phyloP scores from a whole-genome alignment of 2,329 filamentous ascomycete genomes.

The Fusarium buxicola region DNA sequence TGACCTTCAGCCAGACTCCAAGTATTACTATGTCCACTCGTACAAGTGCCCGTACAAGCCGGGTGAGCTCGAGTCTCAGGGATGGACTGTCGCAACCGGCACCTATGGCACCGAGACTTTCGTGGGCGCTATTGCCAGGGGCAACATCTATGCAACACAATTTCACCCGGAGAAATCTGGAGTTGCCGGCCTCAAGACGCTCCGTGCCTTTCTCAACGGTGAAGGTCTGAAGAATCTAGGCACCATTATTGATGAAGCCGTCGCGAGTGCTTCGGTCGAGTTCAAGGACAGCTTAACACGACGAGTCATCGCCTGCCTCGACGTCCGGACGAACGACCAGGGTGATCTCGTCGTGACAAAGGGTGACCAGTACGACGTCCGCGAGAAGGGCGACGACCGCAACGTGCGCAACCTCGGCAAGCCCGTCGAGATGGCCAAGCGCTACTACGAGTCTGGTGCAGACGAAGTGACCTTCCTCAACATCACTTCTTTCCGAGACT shows the following conservation, averaged over 20 bases:
- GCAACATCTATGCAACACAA: slow-evolving; percentile 90
- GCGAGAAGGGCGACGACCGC: slow-evolving; percentile 78
- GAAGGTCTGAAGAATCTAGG: slow-evolving; percentile 65
- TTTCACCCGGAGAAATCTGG: slow-evolving; percentile 99
- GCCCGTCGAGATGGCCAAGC: slow-evolving; percentile 91
- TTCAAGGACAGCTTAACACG: slow-evolving; percentile 81
- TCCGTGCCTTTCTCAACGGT: slow-evolving; percentile 89
- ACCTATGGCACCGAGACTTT: slow-evolving; percentile 91
- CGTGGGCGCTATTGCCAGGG: slow-evolving; percentile 87
- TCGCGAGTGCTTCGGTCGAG: slow-evolving; percentile 24
- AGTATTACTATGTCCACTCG: slow-evolving; percentile 99
- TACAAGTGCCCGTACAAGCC: slow-evolving; percentile 84
- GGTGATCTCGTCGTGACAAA: slow-evolving; percentile 98
- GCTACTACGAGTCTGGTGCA: slow-evolving; percentile 95
- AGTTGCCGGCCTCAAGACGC: slow-evolving; percentile 82
- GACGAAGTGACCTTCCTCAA: slow-evolving; percentile 98
- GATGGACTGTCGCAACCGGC: slow-evolving; percentile 93
- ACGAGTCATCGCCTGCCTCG: slow-evolving; percentile 93
- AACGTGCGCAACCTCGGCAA: slow-evolving; percentile 93
- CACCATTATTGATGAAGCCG: slow-evolving; percentile 27
- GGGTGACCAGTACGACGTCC: slow-evolving; percentile 98
- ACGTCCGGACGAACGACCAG: slow-evolving; percentile 92
- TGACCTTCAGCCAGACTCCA: slow-evolving; percentile 81
- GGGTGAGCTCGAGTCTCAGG: slow-evolving; percentile 80
- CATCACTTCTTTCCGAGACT: slow-evolving; percentile 98